Evolutionary conservation across 2,329 filamentous ascomycete genomes (phyloP), one percentile per base, ranked within the genome.

Genomic region (Phaeoacremonium minimum): DNA sequence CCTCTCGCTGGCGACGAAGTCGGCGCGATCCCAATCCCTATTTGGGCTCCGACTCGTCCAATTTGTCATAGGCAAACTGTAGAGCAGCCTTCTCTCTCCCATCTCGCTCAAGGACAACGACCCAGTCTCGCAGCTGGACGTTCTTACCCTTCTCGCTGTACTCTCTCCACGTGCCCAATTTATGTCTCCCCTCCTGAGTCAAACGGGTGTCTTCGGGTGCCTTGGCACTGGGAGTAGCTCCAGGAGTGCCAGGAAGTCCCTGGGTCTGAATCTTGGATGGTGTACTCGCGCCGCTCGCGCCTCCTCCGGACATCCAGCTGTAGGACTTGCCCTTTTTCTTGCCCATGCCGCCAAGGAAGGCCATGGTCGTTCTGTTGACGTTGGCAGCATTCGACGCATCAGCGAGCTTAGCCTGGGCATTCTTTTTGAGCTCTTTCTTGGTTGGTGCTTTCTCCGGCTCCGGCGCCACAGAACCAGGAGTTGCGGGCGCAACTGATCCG

Each of bases 401-500:
- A 1, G 80, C 85, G 15, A 83, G 76, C 49, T 85, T 87, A 41
- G 87, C 83, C n/a, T 80, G 77, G 47, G 84, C 74, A 45, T 82
- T 85, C 59, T 83, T 87, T 55, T 84, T 79, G 42, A 71, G 73
- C 57, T 95, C 89, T 64, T 96, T 96, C 71, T 96, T 96, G 5
- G 84, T 85, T 35, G 87, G 73, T 4, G 80, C 73, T 58, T 89
- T 91, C 46, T 77, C 72, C 2, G 67, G 56, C 36, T 85, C 82
- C 1, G 81, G 75, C 1, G 82, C 78, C 29, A 77, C 71, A 2
- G 77, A 69, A 6, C 77, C 78, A 4, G 82, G 77, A 1, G 78
- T 83, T 3, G 73, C 73, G 9, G 77, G 71, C 13, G 77, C 77
- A 11, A 72, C 66, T 16, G 77, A 77, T 12, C 77, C 71, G 17